Conservation (phyloP, 805 yeast genomes). For the Zygotorulaspora florentina region DNA sequence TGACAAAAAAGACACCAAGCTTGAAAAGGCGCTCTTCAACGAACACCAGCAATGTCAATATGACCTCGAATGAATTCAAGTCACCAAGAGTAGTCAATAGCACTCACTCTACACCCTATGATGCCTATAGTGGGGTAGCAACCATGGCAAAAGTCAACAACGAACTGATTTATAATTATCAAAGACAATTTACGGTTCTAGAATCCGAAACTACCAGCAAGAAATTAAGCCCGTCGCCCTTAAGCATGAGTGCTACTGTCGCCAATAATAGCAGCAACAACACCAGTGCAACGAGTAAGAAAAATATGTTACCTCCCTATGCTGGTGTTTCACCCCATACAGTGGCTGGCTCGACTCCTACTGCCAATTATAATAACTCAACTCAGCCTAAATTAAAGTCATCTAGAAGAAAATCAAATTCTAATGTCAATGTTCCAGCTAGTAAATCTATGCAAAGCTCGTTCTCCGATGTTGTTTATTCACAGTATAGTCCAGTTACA, state of each 20-base stretch:
- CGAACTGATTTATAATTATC: conserved; percentile 60
- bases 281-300: conserved; percentile 16
- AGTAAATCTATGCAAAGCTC: conserved; percentile 11
- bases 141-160: neutral
- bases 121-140: neutral
- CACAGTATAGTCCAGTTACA: conserved; percentile 9
- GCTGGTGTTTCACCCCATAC: conserved; percentile 8
- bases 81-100: neutral
- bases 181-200: conserved; percentile 67
- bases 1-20: conserved; percentile 29
- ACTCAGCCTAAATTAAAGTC: conserved; percentile 2
- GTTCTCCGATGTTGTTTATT: conserved; percentile 2
- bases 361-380: neutral
- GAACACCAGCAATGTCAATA: neutral
- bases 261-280: conserved; percentile 16
- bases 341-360: conserved; percentile 1
- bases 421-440: conserved; percentile 1
- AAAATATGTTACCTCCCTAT: conserved; percentile 10
- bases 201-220: conserved; percentile 66
- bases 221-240: conserved; percentile 5
- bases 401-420: conserved; percentile 10
- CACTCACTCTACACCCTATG: neutral
- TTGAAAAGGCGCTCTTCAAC: conserved; percentile 1
- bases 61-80: neutral
- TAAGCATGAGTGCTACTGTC: conserved; percentile 9